Percentiles rank a stretch among this genome's conserved stretches.
Conservation (phyloP, 2,329 filamentous ascomycete species). For the Aspergillus fumigatus region DNA sequence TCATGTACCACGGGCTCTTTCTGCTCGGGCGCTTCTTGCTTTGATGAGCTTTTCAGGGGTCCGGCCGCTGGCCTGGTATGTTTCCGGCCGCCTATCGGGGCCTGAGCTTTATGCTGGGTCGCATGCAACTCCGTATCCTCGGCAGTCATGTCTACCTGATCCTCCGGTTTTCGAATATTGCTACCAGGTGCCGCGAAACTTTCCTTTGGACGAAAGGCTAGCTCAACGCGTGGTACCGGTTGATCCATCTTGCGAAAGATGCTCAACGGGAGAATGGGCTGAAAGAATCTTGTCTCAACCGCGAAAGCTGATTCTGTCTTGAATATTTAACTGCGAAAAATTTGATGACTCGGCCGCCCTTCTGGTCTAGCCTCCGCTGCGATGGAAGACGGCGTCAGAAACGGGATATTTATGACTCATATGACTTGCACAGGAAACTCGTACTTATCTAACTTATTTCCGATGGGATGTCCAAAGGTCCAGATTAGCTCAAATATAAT, state of each 20-base stretch:
- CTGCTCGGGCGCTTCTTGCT: not conserved
- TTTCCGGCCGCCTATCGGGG: not conserved
- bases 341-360: not conserved
- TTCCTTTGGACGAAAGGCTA: not conserved
- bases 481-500: too few species aligned
- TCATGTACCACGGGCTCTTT: not conserved
- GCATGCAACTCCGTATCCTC: not conserved
- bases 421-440: not conserved
- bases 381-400: not conserved
- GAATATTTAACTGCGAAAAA: not conserved
- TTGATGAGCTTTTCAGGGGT: not conserved
- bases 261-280: too few species aligned
- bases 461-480: too few species aligned
- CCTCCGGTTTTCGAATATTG: not conserved
- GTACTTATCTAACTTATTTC: too few species aligned
- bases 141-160: not conserved
- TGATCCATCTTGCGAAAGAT: not conserved
- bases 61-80: not conserved
- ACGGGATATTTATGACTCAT: not conserved
- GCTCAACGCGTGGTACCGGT: not conserved
- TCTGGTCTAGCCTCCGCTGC: not conserved
- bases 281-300: too few species aligned
- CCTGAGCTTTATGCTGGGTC: not conserved
- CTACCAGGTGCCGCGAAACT: not conserved
- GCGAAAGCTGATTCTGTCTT: too few species aligned